Evolutionary conservation across 768 basidiomycete species (phyloP).

Genomic region (Phaffia tasmanica): DNA sequence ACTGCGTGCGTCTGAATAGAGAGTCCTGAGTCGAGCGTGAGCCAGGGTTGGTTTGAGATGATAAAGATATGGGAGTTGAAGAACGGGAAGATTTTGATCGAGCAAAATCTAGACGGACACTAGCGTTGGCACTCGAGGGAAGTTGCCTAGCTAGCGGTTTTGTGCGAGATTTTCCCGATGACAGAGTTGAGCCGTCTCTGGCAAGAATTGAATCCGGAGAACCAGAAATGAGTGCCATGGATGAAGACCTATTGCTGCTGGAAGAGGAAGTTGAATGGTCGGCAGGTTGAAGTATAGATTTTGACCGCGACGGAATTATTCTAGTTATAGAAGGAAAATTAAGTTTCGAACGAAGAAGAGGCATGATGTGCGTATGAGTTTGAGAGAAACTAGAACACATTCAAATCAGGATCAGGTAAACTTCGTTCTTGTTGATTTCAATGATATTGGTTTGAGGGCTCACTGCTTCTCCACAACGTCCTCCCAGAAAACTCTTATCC

Average conservation of each 20-base stretch:
- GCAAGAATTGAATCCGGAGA: too few relatives aligned
- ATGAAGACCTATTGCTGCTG: background rate
- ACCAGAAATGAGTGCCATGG: background rate
- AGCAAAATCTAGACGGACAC: background rate
- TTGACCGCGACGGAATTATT: conserved; percentile 1
- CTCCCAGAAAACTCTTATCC: conserved; percentile 15
- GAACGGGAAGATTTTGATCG: conserved; percentile 10
- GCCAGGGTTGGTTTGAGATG: background rate
- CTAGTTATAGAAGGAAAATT: background rate
- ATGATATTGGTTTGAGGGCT: background rate
- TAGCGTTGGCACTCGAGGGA: conserved; percentile 8
- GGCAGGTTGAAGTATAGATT: background rate
- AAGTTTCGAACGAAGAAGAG: background rate
- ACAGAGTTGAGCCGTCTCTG: background rate
- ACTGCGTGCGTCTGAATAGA: too few relatives aligned
- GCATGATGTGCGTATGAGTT: background rate
- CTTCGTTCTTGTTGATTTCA: too few relatives aligned
- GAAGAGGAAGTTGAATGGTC: background rate
- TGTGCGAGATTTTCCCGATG: conserved; percentile 3
- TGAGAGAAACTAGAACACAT: background rate
- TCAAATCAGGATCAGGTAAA: background rate
- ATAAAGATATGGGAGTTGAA: background rate
- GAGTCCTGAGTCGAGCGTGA: too few relatives aligned
- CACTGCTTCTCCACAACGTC: conserved; percentile 11
- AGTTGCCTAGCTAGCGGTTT: conserved; percentile 8